Conservation (phyloP, 2,329 filamentous ascomycete species). For the Chalara sp. region DNA sequence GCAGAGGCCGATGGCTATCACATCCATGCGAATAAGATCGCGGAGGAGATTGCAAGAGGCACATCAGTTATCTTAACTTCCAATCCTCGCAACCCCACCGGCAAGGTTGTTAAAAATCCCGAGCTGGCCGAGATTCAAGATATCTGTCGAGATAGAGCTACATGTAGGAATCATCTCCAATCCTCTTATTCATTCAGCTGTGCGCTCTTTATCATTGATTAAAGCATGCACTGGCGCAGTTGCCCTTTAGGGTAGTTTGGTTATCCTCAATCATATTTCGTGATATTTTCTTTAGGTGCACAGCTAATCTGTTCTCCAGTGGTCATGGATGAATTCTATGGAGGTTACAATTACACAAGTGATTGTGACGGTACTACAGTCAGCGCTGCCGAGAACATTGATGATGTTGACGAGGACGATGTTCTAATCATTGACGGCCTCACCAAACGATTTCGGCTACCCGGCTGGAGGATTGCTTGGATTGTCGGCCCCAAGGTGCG, state of each 20-base stretch:
- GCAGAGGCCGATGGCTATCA: slow-evolving; percentile 83
- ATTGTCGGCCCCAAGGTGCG: slow-evolving; percentile 74
- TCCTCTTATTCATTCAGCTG: too few species aligned
- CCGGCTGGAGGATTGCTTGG: slow-evolving; percentile 96
- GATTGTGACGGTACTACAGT: slow-evolving; percentile 88
- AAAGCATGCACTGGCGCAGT: too few species aligned
- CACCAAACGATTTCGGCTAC: slow-evolving; percentile 93
- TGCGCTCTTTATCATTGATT: too few species aligned
- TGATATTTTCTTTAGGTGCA: too few species aligned
- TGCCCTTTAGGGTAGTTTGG: too few species aligned
- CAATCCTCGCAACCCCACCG: slow-evolving; percentile 92
- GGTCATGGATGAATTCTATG: slow-evolving; percentile 96
- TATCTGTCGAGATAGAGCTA: slow-evolving; percentile 83
- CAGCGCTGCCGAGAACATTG: slow-evolving; percentile 80
- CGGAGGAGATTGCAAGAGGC: slow-evolving; percentile 81
- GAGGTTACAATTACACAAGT: slow-evolving; percentile 91
- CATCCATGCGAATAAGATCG: slow-evolving; percentile 88
- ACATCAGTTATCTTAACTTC: slow-evolving; percentile 87
- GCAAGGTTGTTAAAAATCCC: slow-evolving; percentile 76
- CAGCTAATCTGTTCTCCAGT: slow-evolving; percentile 32
- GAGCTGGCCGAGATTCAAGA: slow-evolving; percentile 89
- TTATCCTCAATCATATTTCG: too few species aligned
- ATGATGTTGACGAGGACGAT: slow-evolving; percentile 83
- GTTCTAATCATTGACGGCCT: slow-evolving; percentile 93
- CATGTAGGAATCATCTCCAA: slow-evolving; percentile 26